Evolutionary conservation across 768 basidiomycete species (phyloP), one percentile per base, ranked within the genome.

Genomic region (Gloeophyllum trabeum): DNA sequence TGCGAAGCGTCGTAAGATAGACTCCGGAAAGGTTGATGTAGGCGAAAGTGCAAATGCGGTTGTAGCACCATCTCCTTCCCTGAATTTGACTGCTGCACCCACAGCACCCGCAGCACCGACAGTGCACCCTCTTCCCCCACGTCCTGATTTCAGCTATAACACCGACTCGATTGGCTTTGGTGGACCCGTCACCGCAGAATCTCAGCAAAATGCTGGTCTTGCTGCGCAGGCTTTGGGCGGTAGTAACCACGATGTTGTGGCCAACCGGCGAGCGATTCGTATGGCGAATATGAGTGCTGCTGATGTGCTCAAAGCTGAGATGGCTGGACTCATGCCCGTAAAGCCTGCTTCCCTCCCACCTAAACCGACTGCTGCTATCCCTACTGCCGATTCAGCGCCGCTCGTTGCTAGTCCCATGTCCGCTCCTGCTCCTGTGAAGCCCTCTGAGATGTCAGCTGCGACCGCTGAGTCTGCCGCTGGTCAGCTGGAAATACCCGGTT

Each of bases 241-340:
- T 18, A 84, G 83, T n/a, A 94, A 93, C 59, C 75, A 76, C 43
- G 88, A 92, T 59, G 78, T 94, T 45, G 90, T 93, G 22, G 81
- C 82, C 39, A 94, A 94, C 60, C 78, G 90, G 32, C 76, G 78
- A 48, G 88, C 86, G 20, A 89, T 96, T 49, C 79, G 93, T 46
- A 81, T 94, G 76, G 94, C 94, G 22, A 98, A 98, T 57, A 77
- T 98, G 79, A 89, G 79, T 66, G 94, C 94, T 35, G 93, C 93
- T 43, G 89, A 98, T 58, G 75, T 82, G 59, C 70, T 98, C 53
- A 93, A 89, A 63, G 91, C 89, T 40, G 89, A 97, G 61, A 61
- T 97, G 48, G 74, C 80, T 49, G 75, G 78, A 18, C 55, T 67
- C 35, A 48, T 60, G 41, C 65, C 71, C 10, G 57, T 65, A 40